A percentile compares a stretch with the other conserved stretches of the same genome.
phyloP scores from a whole-genome alignment of 352 stramenopile genomes.

The Phytopythium oedochilum region DNA sequence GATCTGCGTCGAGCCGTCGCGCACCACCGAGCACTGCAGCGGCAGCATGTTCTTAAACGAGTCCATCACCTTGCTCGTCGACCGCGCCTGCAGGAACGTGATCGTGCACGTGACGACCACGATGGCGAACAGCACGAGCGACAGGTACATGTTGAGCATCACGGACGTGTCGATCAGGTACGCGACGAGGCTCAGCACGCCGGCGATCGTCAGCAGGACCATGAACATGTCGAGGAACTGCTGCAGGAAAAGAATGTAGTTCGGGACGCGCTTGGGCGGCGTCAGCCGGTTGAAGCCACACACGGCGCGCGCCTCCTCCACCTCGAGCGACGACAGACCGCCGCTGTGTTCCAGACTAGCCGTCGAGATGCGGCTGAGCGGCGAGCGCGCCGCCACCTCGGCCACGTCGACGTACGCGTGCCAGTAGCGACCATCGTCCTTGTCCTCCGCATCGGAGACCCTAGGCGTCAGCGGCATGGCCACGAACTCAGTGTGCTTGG shows the following conservation, averaged over 20 bases:
- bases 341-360: slow-evolving; percentile 25
- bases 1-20: slow-evolving; percentile 30
- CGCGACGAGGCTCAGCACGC: slow-evolving; percentile 24
- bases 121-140: slow-evolving; percentile 25
- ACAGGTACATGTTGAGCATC: slow-evolving; percentile 33
- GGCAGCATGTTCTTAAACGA: slow-evolving; percentile 52
- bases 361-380: slow-evolving; percentile 18
- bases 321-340: slow-evolving; percentile 10
- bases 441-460: slow-evolving; percentile 22
- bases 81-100: slow-evolving; percentile 33
- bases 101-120: slow-evolving; percentile 34
- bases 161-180: slow-evolving; percentile 37
- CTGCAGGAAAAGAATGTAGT: slow-evolving; percentile 35
- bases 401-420: slow-evolving; percentile 32
- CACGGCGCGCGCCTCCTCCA: slow-evolving; percentile 14
- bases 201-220: slow-evolving; percentile 27
- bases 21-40: slow-evolving; percentile 29
- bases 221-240: slow-evolving; percentile 50
- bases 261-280: slow-evolving; percentile 21
- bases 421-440: slow-evolving; percentile 24
- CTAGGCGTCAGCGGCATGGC: slow-evolving; percentile 12
- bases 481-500: slow-evolving; percentile 9
- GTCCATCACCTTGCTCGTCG: slow-evolving; percentile 40
- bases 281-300: slow-evolving; percentile 36
- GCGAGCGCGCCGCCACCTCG: slow-evolving; percentile 12